Evolutionary conservation across 192 early-diverging fungal genomes (phyloP), one percentile per base, ranked within the genome.

Genomic region (Gorgonomyces haynaldii): DNA sequence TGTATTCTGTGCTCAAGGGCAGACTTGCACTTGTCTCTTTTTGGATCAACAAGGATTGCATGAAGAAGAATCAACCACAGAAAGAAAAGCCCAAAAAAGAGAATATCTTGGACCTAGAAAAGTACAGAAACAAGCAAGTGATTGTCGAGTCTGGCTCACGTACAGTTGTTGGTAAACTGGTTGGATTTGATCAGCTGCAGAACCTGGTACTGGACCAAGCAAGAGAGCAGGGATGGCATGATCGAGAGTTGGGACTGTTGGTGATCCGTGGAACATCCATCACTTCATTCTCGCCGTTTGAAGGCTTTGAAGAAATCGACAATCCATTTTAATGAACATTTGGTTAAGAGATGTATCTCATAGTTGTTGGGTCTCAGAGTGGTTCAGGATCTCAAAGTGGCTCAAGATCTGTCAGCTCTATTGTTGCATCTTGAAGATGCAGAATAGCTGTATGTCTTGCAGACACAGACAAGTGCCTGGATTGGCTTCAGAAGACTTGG

Each of bases 151-250:
- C 26, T 32, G 32, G 12, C 29, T 9, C 5, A 36, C 15, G 13
- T 31, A 16, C 62, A 96, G 94, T 96, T 25, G 76, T 80, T 13
- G 91, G 94, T 27, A 74, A 76, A 10, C 67, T 98, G 34, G 92
- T 93, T 66, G 91, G 91, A 12, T 90, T 79, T 45, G 94, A 98
- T 63, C 90, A 76, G 27, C 73, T 98, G 35, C 60, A 88, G 43
- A 98, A 98, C 62, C 76, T 98, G 36, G 91, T 98, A 3, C 65
- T 98, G 40, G 91, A 98, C 60, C 81, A 96, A 23, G 86, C 89
- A 0, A 81, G 81, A 27, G 94, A 98, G 58, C 74, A 75, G 34
- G 30, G 88, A 9, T 69, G 74, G 67, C 81, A 84, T 47, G n/a
- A 42, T 13, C 1, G 88, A 50, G 58, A 68, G 16, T 57, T 98